These are phyloP conservation scores for Yamadazyma nakazawae DNA, from an alignment of 805 yeast species.

Conservation along the genomic window DNA sequence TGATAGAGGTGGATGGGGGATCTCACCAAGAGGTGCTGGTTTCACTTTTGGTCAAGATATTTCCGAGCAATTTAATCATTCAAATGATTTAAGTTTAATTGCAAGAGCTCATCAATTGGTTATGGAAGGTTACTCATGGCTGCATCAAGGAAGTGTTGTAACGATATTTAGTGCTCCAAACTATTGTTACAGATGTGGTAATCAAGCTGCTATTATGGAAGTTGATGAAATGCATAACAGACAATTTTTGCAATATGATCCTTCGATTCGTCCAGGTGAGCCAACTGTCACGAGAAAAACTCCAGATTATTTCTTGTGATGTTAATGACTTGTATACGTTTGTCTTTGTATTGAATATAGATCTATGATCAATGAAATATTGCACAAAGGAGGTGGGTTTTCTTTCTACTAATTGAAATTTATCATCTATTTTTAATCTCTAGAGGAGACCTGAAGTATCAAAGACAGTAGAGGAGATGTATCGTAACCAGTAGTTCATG, in stretches of 20 bases:
- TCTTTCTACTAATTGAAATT: no score
- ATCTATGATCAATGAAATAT: background rate
- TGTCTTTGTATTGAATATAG: conserved; percentile 5
- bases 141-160: conserved; percentile 90
- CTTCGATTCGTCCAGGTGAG: conserved; percentile 95
- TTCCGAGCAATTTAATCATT: conserved; percentile 88
- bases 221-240: conserved; percentile 91
- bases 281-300: conserved; percentile 96
- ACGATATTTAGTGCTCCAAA: conserved; percentile 95
- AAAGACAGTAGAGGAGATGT: no score
- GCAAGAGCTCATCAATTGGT: conserved; percentile 96
- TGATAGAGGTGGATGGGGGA: conserved; percentile 97
- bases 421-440: no score
- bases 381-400: no score
- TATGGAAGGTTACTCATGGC: conserved; percentile 97
- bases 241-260: conserved; percentile 93
- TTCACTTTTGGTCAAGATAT: conserved; percentile 97
- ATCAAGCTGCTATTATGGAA: conserved; percentile 97
- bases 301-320: conserved; percentile 82
- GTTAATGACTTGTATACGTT: conserved; percentile 1
- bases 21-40: conserved; percentile 97
- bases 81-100: conserved; percentile 76
- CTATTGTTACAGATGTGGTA: conserved; percentile 96
- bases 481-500: no score
- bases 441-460: no score